Percentiles rank a stretch among this genome's conserved stretches.
Evolutionary conservation across 495 filamentous ascomycete genomes (phyloP).

Genomic region (Neurospora hispaniola): DNA sequence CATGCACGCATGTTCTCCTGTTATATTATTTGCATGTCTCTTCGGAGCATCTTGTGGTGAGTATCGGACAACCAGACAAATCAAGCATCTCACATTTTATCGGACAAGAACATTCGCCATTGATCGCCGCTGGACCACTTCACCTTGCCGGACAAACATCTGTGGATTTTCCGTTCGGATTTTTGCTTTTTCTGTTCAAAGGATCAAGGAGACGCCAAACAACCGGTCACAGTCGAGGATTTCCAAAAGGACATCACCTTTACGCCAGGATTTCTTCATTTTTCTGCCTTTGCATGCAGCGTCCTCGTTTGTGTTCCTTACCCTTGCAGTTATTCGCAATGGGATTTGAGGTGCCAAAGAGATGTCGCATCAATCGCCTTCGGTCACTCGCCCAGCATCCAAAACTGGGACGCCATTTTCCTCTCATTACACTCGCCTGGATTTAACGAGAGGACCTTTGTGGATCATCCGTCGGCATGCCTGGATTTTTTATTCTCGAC

Average conservation of each 20-base stretch:
- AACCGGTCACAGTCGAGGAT: not conserved
- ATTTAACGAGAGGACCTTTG: not conserved
- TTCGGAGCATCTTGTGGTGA: not conserved
- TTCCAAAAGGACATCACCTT: not conserved
- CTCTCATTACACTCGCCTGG: not conserved
- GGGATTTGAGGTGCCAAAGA: not conserved
- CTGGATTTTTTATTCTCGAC: not conserved
- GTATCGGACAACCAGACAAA: not conserved
- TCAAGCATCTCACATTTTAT: not conserved
- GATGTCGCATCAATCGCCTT: not conserved
- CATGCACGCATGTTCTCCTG: not conserved
- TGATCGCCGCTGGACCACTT: not conserved
- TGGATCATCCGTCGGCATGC: not conserved
- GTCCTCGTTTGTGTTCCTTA: not conserved
- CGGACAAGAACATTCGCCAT: not conserved
- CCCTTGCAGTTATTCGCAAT: not conserved
- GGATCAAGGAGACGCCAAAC: not conserved
- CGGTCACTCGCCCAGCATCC: not conserved
- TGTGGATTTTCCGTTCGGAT: not conserved
- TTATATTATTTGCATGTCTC: not conserved
- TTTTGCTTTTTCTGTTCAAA: not conserved
- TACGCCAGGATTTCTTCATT: not conserved
- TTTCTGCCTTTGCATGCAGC: not conserved
- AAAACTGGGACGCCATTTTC: not conserved
- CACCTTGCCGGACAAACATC: not conserved